Base-by-base conservation (phyloP, 2,329 filamentous ascomycete genomes). In the Fusarium mundagurra region DNA sequence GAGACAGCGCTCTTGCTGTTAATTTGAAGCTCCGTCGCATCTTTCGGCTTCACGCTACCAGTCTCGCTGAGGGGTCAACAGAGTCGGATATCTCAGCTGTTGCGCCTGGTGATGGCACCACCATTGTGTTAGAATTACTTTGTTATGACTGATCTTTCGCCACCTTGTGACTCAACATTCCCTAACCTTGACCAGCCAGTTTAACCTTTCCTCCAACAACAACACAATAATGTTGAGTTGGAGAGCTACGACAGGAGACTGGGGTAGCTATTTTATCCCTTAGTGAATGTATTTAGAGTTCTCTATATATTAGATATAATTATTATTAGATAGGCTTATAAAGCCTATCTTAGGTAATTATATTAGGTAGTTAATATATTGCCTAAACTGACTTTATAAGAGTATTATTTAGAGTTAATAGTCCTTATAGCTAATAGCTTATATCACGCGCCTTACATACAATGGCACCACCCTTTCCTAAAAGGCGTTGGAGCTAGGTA, bases 281-380 rank as follows among this genome's bases (percentile, higher is more conserved):
- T n/a, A n/a, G n/a, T n/a, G n/a, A n/a, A n/a, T n/a, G n/a, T n/a
- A n/a, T n/a, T n/a, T n/a, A n/a, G n/a, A n/a, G n/a, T n/a, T n/a
- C n/a, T n/a, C n/a, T n/a, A n/a, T 24, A 6, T 6, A 8, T 6
- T 8, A 24, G 14, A 24, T 1, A 5, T 24, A 4, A 12, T 39
- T 18, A 16, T 9, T 5, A 24, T 24, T 2, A 43, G 14, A 43
- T 24, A 16, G 41, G 14, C 41, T 17, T 12, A 11, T 11, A 43
- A 24, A 43, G 41, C 14, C 17, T 24, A 24, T 9, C 14, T 24
- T 43, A 9, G 41, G 8, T 3, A 43, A 43, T 10, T 43, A 3
- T 43, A 4, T 24, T 24, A 5, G 14, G 22, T 6, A 43, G 14
- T 5, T 6, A 1, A 14, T 43, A 43, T 24, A 43, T 22, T 24